Evolutionary conservation across 1,284 basidiomycete species (phyloP).

Genomic region (Ceratobasidium theobromae): DNA sequence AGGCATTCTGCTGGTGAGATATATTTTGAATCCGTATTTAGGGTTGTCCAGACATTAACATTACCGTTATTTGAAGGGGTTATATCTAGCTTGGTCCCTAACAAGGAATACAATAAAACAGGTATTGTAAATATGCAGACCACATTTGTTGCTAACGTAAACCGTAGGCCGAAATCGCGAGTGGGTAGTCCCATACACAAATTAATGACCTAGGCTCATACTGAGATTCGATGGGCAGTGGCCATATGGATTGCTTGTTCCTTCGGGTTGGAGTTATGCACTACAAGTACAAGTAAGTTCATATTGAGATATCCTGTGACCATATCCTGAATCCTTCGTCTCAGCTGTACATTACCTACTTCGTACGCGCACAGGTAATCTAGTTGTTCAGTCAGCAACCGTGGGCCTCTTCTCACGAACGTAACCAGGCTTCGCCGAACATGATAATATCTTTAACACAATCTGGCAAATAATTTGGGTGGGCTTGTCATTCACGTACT

Average conservation of each 20-base stretch:
- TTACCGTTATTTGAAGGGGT: not conserved
- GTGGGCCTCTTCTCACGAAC: not conserved
- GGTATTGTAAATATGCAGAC: not conserved
- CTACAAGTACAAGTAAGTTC: conserved; percentile 11
- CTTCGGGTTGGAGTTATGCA: conserved; percentile 17
- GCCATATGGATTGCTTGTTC: conserved; percentile 14
- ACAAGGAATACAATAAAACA: not conserved
- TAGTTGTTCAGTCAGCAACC: not conserved
- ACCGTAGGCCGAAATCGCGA: too few relatives aligned
- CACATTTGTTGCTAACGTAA: not conserved
- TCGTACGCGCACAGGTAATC: not conserved
- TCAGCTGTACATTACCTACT: conserved; percentile 11
- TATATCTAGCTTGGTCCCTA: not conserved
- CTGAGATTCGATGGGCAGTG: not conserved
- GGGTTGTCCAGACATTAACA: too few relatives aligned
- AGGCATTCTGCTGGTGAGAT: conserved; percentile 14
- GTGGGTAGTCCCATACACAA: too few relatives aligned
- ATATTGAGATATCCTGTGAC: not conserved
- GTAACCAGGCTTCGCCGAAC: not conserved
- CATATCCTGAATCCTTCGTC: not conserved
- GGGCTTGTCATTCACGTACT: not conserved
- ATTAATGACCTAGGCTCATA: too few relatives aligned
- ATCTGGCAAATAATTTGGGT: conserved; percentile 30
- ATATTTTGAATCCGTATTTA: not conserved
- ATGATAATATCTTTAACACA: conserved; percentile 9